Evolutionary conservation across 2,329 filamentous ascomycete genomes (phyloP), one percentile per base, ranked within the genome.

Genomic region (Colletotrichum cordylinicola): DNA sequence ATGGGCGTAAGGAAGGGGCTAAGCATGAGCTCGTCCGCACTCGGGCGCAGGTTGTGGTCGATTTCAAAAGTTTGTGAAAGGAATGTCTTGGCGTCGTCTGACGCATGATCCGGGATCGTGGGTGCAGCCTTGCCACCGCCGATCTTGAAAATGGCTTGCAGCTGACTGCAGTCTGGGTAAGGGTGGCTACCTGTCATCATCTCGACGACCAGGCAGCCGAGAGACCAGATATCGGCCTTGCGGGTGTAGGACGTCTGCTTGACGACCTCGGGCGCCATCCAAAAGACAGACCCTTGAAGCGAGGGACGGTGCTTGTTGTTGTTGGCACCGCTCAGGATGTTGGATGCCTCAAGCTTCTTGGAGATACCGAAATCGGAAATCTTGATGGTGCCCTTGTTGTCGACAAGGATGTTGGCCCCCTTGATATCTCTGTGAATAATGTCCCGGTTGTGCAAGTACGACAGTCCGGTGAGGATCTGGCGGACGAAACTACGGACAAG

Each of bases 361-460:
- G 95, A 98, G 83, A 99, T 98, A 82, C 97, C 97, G 80, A 99
- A 99, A 88, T 99, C 97, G 10, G 96, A 98, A 79, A 99, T 99
- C 87, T 99, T 99, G 87, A 99, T 98, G 9, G 95, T 96, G 74
- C 97, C 97, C 86, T 98, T 98, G 89, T 98, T 98, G 87, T 99
- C 97, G 73, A 99, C 97, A 7, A 99, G 92, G 79, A 99, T 98
- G 83, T 99, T 99, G 84, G 97, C 97, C 64, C 97, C 97, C 88
- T 99, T 99, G 90, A 99, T 98, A 82, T 99, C 97, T 76, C 97
- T 94, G 84, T 99, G 97, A 80, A 99, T 98, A 82, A 99, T 99
- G 82, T 98, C 97, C 78, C 94, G 93, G 82, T 94, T 94, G 87
- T 99, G 97, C 18, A 99, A 91, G 83, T 98, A 99, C 5, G 95